phyloP scores from a whole-genome alignment of 2,329 filamentous ascomycete species.

The Fusarium kyushuense region DNA sequence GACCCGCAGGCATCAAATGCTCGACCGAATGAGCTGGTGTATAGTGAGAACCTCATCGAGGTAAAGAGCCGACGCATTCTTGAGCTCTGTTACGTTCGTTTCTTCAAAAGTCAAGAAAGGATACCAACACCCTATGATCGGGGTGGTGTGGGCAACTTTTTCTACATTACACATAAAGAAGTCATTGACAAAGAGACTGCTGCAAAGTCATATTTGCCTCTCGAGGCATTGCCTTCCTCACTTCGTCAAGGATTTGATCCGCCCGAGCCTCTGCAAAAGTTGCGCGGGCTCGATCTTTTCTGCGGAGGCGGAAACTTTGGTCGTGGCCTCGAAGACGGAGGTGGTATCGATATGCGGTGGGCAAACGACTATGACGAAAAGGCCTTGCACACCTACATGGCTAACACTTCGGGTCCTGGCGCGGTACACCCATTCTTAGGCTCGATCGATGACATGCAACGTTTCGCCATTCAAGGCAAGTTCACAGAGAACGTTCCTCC shows the following conservation, averaged over 20 bases:
- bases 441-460: slow-evolving; percentile 77
- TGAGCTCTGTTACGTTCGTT: slow-evolving; percentile 70
- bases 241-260: slow-evolving; percentile 70
- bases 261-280: slow-evolving; percentile 48
- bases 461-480: slow-evolving; percentile 64
- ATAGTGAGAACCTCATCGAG: slow-evolving; percentile 60
- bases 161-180: slow-evolving; percentile 66
- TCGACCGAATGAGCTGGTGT: slow-evolving; percentile 69
- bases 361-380: slow-evolving; percentile 73
- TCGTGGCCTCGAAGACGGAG: slow-evolving; percentile 78
- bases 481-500: slow-evolving; percentile 62
- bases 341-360: slow-evolving; percentile 72
- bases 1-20: slow-evolving; percentile 50
- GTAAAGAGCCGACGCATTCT: slow-evolving; percentile 59
- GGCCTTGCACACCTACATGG: slow-evolving; percentile 79
- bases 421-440: slow-evolving; percentile 71
- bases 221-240: slow-evolving; percentile 51
- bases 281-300: slow-evolving; percentile 77
- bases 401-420: slow-evolving; percentile 64
- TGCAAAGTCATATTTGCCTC: slow-evolving; percentile 49
- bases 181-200: neutral
- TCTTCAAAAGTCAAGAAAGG: slow-evolving; percentile 58
- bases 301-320: slow-evolving; percentile 84
- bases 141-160: slow-evolving; percentile 74
- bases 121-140: slow-evolving; percentile 74